Conservation (phyloP, 495 filamentous ascomycete species). For the Amniculicola lignicola region DNA sequence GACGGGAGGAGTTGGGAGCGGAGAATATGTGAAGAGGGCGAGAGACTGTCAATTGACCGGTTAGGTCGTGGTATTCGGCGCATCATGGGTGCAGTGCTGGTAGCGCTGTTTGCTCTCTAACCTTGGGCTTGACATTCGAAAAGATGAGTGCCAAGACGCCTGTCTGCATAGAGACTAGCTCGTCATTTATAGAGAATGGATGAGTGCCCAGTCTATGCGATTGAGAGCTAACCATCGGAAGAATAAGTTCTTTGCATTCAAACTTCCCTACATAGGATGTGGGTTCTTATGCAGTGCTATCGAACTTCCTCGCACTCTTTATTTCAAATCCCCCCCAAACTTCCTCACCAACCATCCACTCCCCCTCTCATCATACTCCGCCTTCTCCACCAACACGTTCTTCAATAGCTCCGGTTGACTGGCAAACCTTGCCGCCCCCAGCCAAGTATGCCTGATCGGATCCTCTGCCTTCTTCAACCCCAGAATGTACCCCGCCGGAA, state of each 20-base stretch:
- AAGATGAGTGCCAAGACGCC: background rate
- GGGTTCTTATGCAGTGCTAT: too few relatives aligned
- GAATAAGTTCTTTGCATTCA: too few relatives aligned
- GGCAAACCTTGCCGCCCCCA: constrained; percentile 74
- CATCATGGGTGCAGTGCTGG: constrained; percentile 20
- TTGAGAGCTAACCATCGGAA: too few relatives aligned
- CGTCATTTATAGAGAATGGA: too few relatives aligned
- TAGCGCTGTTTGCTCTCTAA: background rate
- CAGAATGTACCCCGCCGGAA: constrained; percentile 73
- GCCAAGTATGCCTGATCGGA: constrained; percentile 79
- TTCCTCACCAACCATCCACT: constrained; percentile 71
- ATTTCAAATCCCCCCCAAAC: constrained; percentile 50
- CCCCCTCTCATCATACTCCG: constrained; percentile 88
- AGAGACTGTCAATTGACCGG: constrained; percentile 24
- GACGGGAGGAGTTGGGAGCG: background rate
- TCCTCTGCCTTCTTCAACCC: constrained; percentile 67
- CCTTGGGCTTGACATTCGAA: too few relatives aligned
- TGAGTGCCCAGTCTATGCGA: too few relatives aligned
- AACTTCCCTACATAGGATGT: too few relatives aligned
- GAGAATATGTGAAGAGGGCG: background rate
- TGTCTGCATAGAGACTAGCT: background rate
- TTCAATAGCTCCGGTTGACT: constrained; percentile 59
- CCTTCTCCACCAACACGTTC: constrained; percentile 68
- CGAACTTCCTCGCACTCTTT: background rate
- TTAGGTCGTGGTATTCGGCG: constrained; percentile 27